Base-by-base conservation (phyloP, 805 yeast species). In the Suhomyces sp. region DNA sequence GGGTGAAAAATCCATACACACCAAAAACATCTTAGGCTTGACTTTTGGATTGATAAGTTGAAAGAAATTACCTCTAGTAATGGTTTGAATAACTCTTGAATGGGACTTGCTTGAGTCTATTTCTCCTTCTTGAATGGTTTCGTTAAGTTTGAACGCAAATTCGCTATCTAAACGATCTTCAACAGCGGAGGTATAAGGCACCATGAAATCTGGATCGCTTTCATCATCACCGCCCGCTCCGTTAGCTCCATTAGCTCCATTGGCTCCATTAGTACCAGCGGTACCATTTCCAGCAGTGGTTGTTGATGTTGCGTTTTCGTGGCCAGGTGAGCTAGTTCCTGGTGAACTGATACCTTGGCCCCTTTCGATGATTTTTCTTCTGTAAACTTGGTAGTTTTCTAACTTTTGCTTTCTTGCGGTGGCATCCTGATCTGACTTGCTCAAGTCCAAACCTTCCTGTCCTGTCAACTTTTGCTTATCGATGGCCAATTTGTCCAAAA, bases 1-100 rank as follows among this genome's bases (percentile, higher is more conserved):
- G 0, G 87, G 83, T 3, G 91, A 79, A 43, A 83, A 73, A 55
- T 90, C 96, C 65, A 83, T 76, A 51, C 93, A 87, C 14, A 88
- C 72, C 31, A 88, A 60, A 56, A 80, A 87, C 53, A 85, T 75
- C 47, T 78, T 77, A 25, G 74, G 74, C 40, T 68, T 68, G 32
- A 62, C 54, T 38, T 56, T 56, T 12, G 71, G 70, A 44, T 64
- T 64, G 24, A 68, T 62, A 19, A 76, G 56, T 41, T 73, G 73
- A 50, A 79, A 80, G 48, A 79, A 79, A 43, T 73, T 70, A 2
- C 90, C 90, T 42, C 88, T 65, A 2, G 87, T 80, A 24, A 84
- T 70, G 4, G 86, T 81, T 43, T 83, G 75, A 12, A 83, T 68
- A n/a, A 78, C 81, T 35, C 88, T 65, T 27, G 79, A 74, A 33